Conservation (phyloP, 768 basidiomycete genomes). For the Pleurotus platypus region DNA sequence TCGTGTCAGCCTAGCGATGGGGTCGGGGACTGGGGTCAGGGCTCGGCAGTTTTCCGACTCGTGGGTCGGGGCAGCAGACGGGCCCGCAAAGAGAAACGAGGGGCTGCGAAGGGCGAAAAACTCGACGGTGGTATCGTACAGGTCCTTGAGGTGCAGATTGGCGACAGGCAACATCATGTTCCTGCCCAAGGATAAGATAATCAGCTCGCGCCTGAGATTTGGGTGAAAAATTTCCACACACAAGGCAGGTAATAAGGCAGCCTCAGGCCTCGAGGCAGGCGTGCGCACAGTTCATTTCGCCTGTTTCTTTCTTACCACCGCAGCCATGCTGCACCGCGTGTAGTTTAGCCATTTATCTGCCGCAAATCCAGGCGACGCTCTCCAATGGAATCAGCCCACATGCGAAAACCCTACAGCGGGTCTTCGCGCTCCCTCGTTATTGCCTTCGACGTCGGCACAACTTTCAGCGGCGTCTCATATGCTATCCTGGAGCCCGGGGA, state of each 20-base stretch:
- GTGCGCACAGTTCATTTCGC: slow-evolving; percentile 2
- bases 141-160: slow-evolving; percentile 38
- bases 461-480: slow-evolving; percentile 82
- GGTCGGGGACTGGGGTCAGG: slow-evolving; percentile 36
- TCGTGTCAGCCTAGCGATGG: slow-evolving; percentile 33
- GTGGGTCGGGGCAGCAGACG: slow-evolving; percentile 22
- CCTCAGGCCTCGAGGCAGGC: slow-evolving; percentile 8
- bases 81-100: slow-evolving; percentile 22
- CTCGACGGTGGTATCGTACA: slow-evolving; percentile 56
- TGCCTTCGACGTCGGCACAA: slow-evolving; percentile 80
- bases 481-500: slow-evolving; percentile 80
- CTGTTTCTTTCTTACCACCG: slow-evolving; percentile 6
- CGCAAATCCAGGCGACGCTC: no score
- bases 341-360: no score
- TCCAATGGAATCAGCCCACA: slow-evolving; percentile 50
- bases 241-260: not conserved
- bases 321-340: slow-evolving; percentile 4
- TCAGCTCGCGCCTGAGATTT: slow-evolving; percentile 23
- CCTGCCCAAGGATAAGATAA: slow-evolving; percentile 36
- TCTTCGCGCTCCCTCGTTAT: slow-evolving; percentile 62
- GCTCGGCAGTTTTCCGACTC: slow-evolving; percentile 22
- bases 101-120: slow-evolving; percentile 50
- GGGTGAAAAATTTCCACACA: slow-evolving; percentile 7
- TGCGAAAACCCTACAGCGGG: slow-evolving; percentile 73
- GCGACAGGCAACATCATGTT: slow-evolving; percentile 40